Evolutionary conservation across 257 asterid species (phyloP), one percentile per base, ranked within the genome.

Genomic region (Avicennia marina): DNA sequence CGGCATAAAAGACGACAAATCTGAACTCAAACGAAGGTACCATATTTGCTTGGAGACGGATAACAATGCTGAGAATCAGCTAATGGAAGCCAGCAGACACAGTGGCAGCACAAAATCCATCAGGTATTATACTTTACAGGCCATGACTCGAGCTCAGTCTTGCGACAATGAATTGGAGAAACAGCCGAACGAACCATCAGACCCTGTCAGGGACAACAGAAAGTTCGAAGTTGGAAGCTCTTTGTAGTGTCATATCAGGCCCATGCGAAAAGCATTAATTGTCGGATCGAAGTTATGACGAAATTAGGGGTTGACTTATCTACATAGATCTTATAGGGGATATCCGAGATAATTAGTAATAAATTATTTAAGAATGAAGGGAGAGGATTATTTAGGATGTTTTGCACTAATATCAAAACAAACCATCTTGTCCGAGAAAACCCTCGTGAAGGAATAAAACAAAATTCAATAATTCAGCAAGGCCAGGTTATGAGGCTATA

Each of bases 1-100:
- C 0, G 62, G 5, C 20, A 21, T 40, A 21, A 38, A 56, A 56
- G 62, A 39, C 34, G 38, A 56, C 2, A 22, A 40, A 56, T 40
- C 49, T 3, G 49, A 56, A 38, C 20, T 55, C 12, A 55, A 39
- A 55, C 11, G 9, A 24, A 38, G n/a, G 34, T 56, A 56, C 36
- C 22, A 13, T n/a, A 39, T 22, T 36, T 56, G 62, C 15, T 12
- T 16, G 49, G 24, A 39, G 38, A 40, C 7, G 2, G 22, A 21
- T 29, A 13, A n/a, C 7, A 24, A 24, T 22, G 62, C 62, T 20
- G 16, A 7, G 16, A 11, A 8, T 56, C 49, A 56, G 6, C 36
- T 39, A 13, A 40, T 1, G 6, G 36, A n/a, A 56, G 62, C 50
- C 22, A 38, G n/a, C 16, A 53, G 29, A 41, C 33, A 2, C 10